phyloP scores from a whole-genome alignment of 441 rosid species.

The Corymbia citriodora region DNA sequence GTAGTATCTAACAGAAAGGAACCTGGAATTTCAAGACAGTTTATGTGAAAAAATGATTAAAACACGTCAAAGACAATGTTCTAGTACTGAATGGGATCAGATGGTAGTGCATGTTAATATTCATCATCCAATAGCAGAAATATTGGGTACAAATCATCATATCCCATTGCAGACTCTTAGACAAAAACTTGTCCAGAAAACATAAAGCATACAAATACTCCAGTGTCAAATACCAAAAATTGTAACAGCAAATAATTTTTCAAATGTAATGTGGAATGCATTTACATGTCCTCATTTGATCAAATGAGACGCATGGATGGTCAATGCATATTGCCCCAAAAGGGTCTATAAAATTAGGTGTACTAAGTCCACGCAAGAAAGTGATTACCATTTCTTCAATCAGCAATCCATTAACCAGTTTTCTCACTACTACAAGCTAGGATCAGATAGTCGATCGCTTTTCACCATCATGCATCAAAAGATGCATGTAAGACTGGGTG shows the following conservation, averaged over 20 bases:
- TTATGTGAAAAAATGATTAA: accelerated
- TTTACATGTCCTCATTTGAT: not conserved
- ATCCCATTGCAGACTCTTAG: conserved; percentile 21
- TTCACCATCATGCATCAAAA: conserved; percentile 20
- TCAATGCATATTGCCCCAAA: not conserved
- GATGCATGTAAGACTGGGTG: conserved; percentile 42
- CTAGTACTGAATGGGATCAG: conserved; percentile 42
- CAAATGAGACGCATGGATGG: not conserved
- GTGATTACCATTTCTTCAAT: not conserved
- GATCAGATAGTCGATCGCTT: conserved; percentile 27
- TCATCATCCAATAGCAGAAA: conserved; percentile 59
- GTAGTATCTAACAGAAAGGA: conserved; percentile 36
- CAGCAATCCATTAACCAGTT: not conserved
- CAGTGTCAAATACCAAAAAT: not conserved
- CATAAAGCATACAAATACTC: not conserved
- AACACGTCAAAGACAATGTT: not conserved
- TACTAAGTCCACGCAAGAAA: not conserved
- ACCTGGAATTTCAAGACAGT: not conserved
- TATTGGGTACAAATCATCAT: conserved; percentile 53
- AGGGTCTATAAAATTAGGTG: not conserved
- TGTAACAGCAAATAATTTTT: not conserved
- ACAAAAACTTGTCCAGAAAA: not conserved
- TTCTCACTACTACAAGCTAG: no score
- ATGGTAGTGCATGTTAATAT: conserved; percentile 75
- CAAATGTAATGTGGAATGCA: not conserved